Base-by-base conservation (phyloP, 805 yeast species). In the Saitoella complicata region DNA sequence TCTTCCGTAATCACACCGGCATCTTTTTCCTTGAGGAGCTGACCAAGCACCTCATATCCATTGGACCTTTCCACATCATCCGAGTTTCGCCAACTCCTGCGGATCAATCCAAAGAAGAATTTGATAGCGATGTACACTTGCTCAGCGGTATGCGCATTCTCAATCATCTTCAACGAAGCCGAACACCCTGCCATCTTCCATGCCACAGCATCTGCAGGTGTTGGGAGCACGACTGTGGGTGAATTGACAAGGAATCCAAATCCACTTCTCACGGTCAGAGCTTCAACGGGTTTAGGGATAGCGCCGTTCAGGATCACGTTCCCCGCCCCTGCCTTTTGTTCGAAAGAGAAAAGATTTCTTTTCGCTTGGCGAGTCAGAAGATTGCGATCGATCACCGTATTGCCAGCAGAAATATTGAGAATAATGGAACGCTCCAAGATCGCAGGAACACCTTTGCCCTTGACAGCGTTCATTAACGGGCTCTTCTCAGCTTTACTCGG, bases 11-110 rank as follows among this genome's bases (percentile, higher is more conserved):
- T 52, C 49, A 42, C 58, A 44, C 45, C 59, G 4, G 53, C 55
- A 49, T 63, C 66, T 53, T 73, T 75, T 31, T 68, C 61, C 37
- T 69, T 71, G 31, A 79, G 53, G 6, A 80, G 54, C 0, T 78
- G 69, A 0, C 72, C 69, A 1, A 80, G 55, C 2, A 78, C 66
- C 30, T 73, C 74, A 52, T 75, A 80, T 1, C 86, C 86, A 50
- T 70, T 71, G 3, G 65, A 62, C 11, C 68, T 63, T 51, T 77
- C 83, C 54, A 79, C 72, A 48, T 78, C 84, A 41, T 70, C 69
- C 31, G 66, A 58, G 43, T 70, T 60, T 37, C 76, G 63, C 70
- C 78, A 68, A 48, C 72, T 68, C 32, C 63, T 61, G n/a, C 63
- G 57, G 7, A 78, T 55, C 0, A 72, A 40, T 9, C 57, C 55